Conservation (phyloP, 2,329 filamentous ascomycete genomes). For the Exophiala aquamarina region DNA sequence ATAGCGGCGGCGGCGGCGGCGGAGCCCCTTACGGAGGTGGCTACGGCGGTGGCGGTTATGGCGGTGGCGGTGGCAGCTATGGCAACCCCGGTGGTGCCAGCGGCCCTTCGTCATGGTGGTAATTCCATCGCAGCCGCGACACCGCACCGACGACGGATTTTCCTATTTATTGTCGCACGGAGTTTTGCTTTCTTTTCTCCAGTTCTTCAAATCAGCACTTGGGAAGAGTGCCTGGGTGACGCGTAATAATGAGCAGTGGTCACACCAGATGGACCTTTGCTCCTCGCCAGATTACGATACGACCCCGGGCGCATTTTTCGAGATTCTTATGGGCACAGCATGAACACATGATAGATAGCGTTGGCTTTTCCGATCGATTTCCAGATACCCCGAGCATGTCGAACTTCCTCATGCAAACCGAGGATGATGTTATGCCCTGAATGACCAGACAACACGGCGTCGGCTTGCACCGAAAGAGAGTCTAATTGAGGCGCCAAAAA, state of each 20-base stretch:
- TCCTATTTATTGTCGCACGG: slow-evolving; percentile 39
- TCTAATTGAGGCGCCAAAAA: slow-evolving; percentile 15
- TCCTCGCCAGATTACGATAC: slow-evolving; percentile 13
- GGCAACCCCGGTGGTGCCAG: slow-evolving; percentile 51
- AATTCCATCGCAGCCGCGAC: slow-evolving; percentile 35
- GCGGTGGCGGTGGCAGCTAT: slow-evolving; percentile 42
- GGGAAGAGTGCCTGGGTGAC: slow-evolving; percentile 41
- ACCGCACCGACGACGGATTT: slow-evolving; percentile 38
- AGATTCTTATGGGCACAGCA: slow-evolving; percentile 38
- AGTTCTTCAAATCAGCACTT: slow-evolving; percentile 26
- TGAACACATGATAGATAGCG: slow-evolving; percentile 53
- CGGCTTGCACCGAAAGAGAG: slow-evolving; percentile 26
- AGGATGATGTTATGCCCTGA: slow-evolving; percentile 28
- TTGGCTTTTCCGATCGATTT: slow-evolving; percentile 49
- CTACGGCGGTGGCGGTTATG: slow-evolving; percentile 33
- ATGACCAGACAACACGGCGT: slow-evolving; percentile 21
- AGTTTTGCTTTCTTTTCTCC: slow-evolving; percentile 31
- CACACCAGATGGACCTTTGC: slow-evolving; percentile 17
- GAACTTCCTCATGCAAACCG: slow-evolving; percentile 33
- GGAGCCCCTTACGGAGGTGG: slow-evolving; percentile 35
- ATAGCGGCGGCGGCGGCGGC: slow-evolving; percentile 29
- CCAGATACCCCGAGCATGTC: slow-evolving; percentile 50
- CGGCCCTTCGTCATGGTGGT: slow-evolving; percentile 54
- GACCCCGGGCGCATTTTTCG: slow-evolving; percentile 29
- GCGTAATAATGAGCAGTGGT: slow-evolving; percentile 27